Evolutionary conservation across 352 stramenopile genomes (phyloP).

Genomic region (Globisporangium nunn): DNA sequence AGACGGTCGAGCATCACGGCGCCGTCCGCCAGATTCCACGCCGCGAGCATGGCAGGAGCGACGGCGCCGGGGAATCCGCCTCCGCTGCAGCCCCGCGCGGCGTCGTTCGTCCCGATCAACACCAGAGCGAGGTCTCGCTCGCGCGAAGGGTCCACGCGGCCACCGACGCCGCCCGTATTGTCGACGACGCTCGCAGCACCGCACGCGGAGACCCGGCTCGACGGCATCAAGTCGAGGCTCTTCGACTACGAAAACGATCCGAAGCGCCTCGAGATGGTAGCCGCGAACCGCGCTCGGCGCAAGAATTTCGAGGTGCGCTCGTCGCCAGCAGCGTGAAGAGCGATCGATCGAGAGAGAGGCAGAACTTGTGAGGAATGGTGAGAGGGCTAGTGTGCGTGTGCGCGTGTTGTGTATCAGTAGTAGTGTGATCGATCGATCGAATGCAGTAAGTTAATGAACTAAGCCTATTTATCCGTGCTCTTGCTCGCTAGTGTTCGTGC

Average conservation of each 20-base stretch:
- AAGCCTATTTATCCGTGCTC: not conserved
- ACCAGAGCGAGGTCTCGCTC: not conserved
- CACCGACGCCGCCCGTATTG: constrained; percentile 1
- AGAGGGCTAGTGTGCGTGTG: not conserved
- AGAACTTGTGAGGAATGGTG: not conserved
- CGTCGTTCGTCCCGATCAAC: constrained; percentile 2
- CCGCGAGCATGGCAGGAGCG: not conserved
- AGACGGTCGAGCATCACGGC: constrained; percentile 1
- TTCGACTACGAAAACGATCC: constrained; percentile 16
- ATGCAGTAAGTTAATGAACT: not conserved
- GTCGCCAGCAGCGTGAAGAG: not conserved
- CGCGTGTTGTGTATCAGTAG: not conserved
- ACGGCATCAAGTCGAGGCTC: constrained; percentile 12
- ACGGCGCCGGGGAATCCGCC: not conserved
- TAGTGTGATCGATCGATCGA: not conserved
- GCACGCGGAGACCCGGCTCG: constrained; percentile 6
- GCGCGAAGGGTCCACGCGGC: constrained; percentile 1
- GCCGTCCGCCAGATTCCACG: not conserved
- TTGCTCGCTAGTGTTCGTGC: not conserved
- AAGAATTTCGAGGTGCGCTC: constrained; percentile 4
- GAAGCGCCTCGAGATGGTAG: constrained; percentile 15
- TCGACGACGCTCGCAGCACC: not conserved
- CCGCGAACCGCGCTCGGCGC: constrained; percentile 14
- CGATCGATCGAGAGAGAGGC: too few species aligned
- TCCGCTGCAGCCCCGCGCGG: not conserved